Conservation (phyloP, 805 yeast species). For the Candida sanyiensis region DNA sequence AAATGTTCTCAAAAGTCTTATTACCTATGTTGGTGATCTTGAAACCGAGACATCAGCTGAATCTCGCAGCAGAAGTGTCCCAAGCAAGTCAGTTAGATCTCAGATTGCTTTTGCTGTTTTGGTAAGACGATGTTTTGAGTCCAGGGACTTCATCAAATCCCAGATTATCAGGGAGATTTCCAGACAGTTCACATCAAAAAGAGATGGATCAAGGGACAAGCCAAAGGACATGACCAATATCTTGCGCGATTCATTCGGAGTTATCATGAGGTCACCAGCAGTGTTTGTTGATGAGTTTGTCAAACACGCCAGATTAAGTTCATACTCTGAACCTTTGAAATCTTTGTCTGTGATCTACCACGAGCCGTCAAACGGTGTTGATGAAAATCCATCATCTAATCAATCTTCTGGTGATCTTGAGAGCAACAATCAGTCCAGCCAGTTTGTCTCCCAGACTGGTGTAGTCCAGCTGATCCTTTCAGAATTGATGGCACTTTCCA, state of each 20-base stretch:
- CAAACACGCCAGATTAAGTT: slow-evolving; percentile 37
- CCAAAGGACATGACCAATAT: slow-evolving; percentile 42
- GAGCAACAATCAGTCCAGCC: slow-evolving; percentile 8
- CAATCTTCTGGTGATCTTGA: slow-evolving; percentile 4
- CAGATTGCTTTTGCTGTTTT: slow-evolving; percentile 48
- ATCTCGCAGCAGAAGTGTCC: slow-evolving; percentile 20
- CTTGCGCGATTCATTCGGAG: slow-evolving; percentile 45
- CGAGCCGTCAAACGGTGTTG: slow-evolving; percentile 21
- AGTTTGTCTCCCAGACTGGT: slow-evolving; percentile 38
- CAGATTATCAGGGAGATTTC: slow-evolving; percentile 48
- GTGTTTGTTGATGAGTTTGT: slow-evolving; percentile 41
- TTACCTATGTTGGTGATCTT: slow-evolving; percentile 34
- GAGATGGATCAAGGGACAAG: slow-evolving; percentile 24
- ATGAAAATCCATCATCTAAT: not conserved
- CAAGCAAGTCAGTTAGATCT: slow-evolving; percentile 35
- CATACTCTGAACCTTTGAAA: slow-evolving; percentile 36
- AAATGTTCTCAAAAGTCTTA: slow-evolving; percentile 34
- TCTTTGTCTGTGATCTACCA: slow-evolving; percentile 20
- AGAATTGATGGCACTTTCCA: slow-evolving; percentile 52
- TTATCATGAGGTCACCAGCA: slow-evolving; percentile 43
- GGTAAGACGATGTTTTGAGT: slow-evolving; percentile 68
- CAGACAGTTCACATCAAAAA: slow-evolving; percentile 34
- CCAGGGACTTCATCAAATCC: slow-evolving; percentile 40
- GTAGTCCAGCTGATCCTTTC: slow-evolving; percentile 57
- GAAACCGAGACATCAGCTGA: slow-evolving; percentile 23